Evolutionary conservation across 2,329 filamentous ascomycete species (phyloP), one percentile per base, ranked within the genome.

Genomic region (Blastomyces emzantsi): DNA sequence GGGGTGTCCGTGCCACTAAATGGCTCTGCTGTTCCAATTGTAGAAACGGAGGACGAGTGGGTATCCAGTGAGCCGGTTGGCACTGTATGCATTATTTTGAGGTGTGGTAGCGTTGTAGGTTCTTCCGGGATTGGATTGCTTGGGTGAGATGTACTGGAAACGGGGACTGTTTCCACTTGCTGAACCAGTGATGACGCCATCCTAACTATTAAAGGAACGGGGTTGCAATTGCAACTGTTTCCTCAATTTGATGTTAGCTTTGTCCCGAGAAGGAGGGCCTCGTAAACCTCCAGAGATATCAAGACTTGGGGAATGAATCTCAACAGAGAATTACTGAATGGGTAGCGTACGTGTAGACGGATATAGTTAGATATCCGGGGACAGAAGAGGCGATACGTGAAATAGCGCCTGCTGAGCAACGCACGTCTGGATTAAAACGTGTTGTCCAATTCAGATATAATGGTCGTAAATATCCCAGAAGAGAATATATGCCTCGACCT

Each of bases 61-160:
- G 73, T 70, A 7, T 66, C 64, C 3, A 67, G 69, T 9, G 71
- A 73, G 25, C 69, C 67, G 63, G 70, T 72, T 65, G 73, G 71
- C 49, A 68, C 70, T 22, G 67, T 69, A 41, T 73, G 72, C 15
- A 74, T 72, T n/a, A 76, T 69, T 33, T 73, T 74, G 17, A 77
- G 66, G 13, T 74, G 73, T 55, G 73, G 72, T 19, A 76, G 72
- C 4, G 70, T 70, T 25, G 69, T 72, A 61, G 79, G 79, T 67
- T 81, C 79, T 72, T 80, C 76, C 4, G 79, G 79, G 61, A 81
- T 74, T 15, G 78, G 78, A 67, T 81, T 77, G 60, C 76, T 71
- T 17, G 79, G 78, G 65, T 80, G 79, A 45, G 77, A 80, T 60
- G 77, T 79, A 17, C 73, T 70, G 5, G 77, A 76, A 62, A 73